These are phyloP conservation scores for Alternaria rosae DNA, from an alignment of 2,329 filamentous ascomycete species.

Conservation along the genomic window DNA sequence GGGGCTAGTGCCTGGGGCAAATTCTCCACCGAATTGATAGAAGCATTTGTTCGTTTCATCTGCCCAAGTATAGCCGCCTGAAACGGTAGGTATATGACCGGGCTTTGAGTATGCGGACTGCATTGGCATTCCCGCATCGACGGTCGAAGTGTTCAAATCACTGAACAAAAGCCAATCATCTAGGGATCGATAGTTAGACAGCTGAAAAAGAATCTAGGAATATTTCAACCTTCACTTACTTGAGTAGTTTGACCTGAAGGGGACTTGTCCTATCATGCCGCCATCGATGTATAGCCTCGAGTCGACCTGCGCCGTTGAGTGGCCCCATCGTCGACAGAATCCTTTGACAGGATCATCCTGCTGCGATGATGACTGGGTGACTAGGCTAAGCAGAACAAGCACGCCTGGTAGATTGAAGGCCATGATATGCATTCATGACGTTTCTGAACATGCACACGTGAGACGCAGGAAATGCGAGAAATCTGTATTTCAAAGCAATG, in stretches of 20 bases:
- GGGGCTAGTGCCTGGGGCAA: conserved; percentile 48
- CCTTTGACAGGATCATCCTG: conserved; percentile 63
- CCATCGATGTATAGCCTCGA: conserved; percentile 69
- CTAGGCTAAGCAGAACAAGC: conserved; percentile 37
- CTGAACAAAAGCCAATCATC: conserved; percentile 65
- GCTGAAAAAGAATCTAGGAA: not conserved
- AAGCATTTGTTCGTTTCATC: conserved; percentile 69
- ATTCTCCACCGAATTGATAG: conserved; percentile 69
- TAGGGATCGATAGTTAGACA: conserved; percentile 35
- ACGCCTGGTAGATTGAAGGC: conserved; percentile 36
- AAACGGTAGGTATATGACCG: conserved; percentile 60
- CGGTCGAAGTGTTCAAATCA: conserved; percentile 58
- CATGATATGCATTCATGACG: conserved; percentile 44
- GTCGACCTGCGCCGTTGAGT: conserved; percentile 68
- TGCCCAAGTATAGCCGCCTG: conserved; percentile 63
- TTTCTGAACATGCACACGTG: conserved; percentile 20
- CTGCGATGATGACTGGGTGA: conserved; percentile 33
- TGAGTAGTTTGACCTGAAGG: conserved; percentile 56
- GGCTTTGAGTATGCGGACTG: conserved; percentile 68
- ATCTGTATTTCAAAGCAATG: conserved; percentile 14
- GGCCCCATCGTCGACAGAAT: conserved; percentile 60
- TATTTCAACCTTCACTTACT: conserved; percentile 55
- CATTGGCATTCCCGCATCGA: conserved; percentile 56
- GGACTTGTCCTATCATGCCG: conserved; percentile 20
- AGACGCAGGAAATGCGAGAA: conserved; percentile 20